Evolutionary conservation across 2,329 filamentous ascomycete species (phyloP).

Genomic region (Ascochyta fabae): DNA sequence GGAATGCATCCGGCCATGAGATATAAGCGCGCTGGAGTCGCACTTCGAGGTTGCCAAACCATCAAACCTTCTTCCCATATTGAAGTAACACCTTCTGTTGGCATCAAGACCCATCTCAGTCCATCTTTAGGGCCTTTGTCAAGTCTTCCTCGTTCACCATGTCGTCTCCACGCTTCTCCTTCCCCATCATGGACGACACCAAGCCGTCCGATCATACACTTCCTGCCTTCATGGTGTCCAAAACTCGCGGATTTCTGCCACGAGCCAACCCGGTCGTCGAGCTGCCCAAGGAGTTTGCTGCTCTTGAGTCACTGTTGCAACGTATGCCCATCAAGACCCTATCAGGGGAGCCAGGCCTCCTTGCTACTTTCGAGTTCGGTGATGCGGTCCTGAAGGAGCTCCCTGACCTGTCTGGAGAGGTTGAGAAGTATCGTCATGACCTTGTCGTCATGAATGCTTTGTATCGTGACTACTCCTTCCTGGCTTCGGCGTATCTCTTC

Average conservation of each 20-base stretch:
- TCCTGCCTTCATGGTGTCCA: conserved; percentile 81
- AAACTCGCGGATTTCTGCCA: conserved; percentile 75
- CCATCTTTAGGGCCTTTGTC: not conserved
- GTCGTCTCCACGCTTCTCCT: conserved; percentile 49
- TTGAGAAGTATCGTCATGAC: conserved; percentile 75
- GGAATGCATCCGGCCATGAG: conserved; percentile 36
- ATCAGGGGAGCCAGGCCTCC: conserved; percentile 76
- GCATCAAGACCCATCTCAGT: not conserved
- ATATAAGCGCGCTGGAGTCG: conserved; percentile 44
- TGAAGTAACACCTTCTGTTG: conserved; percentile 4
- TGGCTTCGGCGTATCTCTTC: conserved; percentile 86
- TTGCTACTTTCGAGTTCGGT: conserved; percentile 76
- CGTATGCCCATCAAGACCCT: conserved; percentile 80
- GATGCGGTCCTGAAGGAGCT: conserved; percentile 75
- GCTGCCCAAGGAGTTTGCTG: conserved; percentile 76
- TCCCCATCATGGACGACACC: conserved; percentile 69
- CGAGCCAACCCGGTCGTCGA: conserved; percentile 57
- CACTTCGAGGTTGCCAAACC: conserved; percentile 2
- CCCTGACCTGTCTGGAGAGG: conserved; percentile 74
- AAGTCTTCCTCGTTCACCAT: conserved; percentile 49
- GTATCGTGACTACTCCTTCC: conserved; percentile 90
- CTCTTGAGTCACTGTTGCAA: conserved; percentile 73
- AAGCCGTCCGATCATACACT: conserved; percentile 67
- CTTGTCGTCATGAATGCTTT: conserved; percentile 82
- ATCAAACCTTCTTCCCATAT: conserved; percentile 12